Conservation (phyloP, 345 rosid genomes). For the Mangifera indica region DNA sequence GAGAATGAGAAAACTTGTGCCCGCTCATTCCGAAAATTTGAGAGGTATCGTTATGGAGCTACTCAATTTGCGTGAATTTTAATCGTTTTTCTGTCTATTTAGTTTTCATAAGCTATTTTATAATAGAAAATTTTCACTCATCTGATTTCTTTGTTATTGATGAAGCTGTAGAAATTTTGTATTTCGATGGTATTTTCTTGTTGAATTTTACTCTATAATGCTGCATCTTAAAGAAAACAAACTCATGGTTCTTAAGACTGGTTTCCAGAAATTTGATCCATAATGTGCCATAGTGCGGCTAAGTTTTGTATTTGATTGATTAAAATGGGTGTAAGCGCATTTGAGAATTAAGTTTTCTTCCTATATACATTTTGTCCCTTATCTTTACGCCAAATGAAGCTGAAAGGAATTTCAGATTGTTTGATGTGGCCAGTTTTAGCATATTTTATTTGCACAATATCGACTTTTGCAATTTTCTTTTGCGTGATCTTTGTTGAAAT, state of each 20-base stretch:
- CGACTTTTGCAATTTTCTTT: neutral
- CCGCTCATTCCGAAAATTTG: slow-evolving; percentile 75
- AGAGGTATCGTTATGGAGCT: slow-evolving; percentile 98
- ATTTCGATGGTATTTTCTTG: too few species aligned
- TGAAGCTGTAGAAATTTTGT: too few species aligned
- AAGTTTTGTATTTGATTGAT: neutral
- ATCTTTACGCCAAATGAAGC: neutral
- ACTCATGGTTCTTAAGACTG: too few species aligned
- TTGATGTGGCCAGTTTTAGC: neutral
- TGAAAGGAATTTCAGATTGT: neutral
- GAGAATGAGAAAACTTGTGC: slow-evolving; percentile 87
- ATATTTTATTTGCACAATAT: too few species aligned
- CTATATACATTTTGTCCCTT: neutral
- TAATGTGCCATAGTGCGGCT: neutral
- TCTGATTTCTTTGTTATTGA: too few species aligned
- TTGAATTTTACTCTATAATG: too few species aligned
- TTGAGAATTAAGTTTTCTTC: neutral
- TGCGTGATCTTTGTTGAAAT: neutral
- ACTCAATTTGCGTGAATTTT: slow-evolving; percentile 10
- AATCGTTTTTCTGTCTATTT: neutral
- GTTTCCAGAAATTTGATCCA: neutral
- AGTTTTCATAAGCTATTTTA: neutral
- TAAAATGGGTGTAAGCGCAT: neutral
- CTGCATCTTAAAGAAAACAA: too few species aligned
- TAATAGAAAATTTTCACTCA: too few species aligned